A percentile compares a stretch with the other conserved stretches of the same genome.
phyloP scores from a whole-genome alignment of 805 yeast genomes.

The Candida easanensis region DNA sequence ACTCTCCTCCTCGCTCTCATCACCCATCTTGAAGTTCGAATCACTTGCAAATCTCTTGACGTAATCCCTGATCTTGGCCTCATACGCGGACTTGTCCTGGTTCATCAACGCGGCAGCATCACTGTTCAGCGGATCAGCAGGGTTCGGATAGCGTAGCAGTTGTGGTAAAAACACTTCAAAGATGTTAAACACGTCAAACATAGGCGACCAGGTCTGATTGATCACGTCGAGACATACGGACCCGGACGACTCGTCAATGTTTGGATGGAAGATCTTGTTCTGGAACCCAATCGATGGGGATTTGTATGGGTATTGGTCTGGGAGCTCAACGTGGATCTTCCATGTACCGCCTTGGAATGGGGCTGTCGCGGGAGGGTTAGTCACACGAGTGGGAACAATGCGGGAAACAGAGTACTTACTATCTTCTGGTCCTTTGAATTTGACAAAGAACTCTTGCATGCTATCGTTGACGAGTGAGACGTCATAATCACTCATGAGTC shows the following conservation, averaged over 20 bases:
- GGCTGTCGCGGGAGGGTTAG: slow-evolving; percentile 33
- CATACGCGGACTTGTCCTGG: slow-evolving; percentile 64
- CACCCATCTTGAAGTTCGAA: slow-evolving; percentile 41
- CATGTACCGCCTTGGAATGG: slow-evolving; percentile 90
- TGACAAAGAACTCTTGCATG: slow-evolving; percentile 83
- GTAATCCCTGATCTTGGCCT: slow-evolving; percentile 66
- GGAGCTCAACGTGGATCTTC: slow-evolving; percentile 89
- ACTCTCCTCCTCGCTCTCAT: slow-evolving; percentile 46
- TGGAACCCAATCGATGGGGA: slow-evolving; percentile 94
- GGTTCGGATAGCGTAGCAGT: slow-evolving; percentile 85
- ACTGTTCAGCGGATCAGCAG: slow-evolving; percentile 89
- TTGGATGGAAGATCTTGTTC: slow-evolving; percentile 92
- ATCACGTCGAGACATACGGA: slow-evolving; percentile 94
- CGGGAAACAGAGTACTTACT: slow-evolving; percentile 32
- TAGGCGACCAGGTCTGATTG: slow-evolving; percentile 97
- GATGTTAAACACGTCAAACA: slow-evolving; percentile 88
- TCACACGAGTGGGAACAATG: not conserved
- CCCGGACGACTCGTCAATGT: slow-evolving; percentile 87
- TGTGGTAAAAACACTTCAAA: slow-evolving; percentile 95
- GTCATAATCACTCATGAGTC: slow-evolving; percentile 88
- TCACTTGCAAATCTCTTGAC: slow-evolving; percentile 66
- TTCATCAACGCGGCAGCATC: slow-evolving; percentile 82
- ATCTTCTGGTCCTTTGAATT: slow-evolving; percentile 81
- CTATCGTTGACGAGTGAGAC: slow-evolving; percentile 79
- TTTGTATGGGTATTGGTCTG: slow-evolving; percentile 92